Evolutionary conservation across 2,329 filamentous ascomycete genomes (phyloP).

Genomic region (Paracoccidioides brasiliensis): DNA sequence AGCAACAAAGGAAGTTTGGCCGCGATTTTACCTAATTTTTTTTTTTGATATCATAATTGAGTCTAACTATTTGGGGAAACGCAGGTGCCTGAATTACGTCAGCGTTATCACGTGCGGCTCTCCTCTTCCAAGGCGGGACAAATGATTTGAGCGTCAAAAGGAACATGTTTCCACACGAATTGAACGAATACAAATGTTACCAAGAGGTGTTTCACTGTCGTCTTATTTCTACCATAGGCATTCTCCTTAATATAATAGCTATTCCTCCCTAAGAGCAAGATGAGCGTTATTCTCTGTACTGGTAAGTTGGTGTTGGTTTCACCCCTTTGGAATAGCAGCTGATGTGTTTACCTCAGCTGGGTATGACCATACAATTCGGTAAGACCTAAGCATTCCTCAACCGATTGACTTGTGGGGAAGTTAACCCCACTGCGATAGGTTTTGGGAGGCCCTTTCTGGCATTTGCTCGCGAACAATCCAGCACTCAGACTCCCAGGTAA

Average conservation of each 20-base stretch:
- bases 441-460: constrained; percentile 96
- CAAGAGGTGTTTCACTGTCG: background rate
- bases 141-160: background rate
- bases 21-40: background rate
- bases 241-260: background rate
- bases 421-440: constrained; percentile 40
- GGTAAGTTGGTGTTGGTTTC: constrained; percentile 32
- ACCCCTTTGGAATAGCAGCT: constrained; percentile 9
- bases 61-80: background rate
- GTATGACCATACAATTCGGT: constrained; percentile 66
- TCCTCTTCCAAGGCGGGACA: background rate
- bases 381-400: constrained; percentile 16
- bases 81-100: background rate
- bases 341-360: constrained; percentile 38
- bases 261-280: constrained; percentile 18
- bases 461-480: constrained; percentile 98
- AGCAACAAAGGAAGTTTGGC: background rate
- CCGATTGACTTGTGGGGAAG: background rate
- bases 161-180: background rate
- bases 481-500: constrained; percentile 95
- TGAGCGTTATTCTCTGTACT: constrained; percentile 57
- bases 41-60: background rate
- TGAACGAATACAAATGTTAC: background rate
- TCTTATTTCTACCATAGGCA: background rate
- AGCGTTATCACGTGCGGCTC: background rate